These are phyloP conservation scores for Nemania serpens DNA, from an alignment of 2,329 filamentous ascomycete genomes.

Conservation along the genomic window DNA sequence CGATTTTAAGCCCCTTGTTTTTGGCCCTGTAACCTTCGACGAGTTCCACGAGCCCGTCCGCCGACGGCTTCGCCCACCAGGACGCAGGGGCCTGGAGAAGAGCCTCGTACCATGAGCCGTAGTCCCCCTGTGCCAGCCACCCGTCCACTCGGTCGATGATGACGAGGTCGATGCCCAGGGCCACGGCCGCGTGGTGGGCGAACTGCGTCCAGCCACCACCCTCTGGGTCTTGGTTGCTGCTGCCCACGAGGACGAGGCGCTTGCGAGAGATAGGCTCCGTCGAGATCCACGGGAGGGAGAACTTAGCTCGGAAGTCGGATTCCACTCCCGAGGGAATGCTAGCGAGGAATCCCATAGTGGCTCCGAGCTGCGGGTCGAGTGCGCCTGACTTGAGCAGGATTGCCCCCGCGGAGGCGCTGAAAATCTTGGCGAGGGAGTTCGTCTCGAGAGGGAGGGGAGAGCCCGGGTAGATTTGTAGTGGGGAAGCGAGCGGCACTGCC, in stretches of 20 bases:
- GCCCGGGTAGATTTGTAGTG: constrained; percentile 30
- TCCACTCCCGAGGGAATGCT: constrained; percentile 25
- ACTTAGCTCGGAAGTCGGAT: constrained; percentile 31
- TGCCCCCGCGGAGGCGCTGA: constrained; percentile 33
- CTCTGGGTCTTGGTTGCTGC: constrained; percentile 34
- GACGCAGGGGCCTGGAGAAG: constrained; percentile 29
- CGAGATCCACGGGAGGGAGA: constrained; percentile 33
- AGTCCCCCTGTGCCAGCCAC: constrained; percentile 34
- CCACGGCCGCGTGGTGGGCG: constrained; percentile 30
- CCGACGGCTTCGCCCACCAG: constrained; percentile 36
- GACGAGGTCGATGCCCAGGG: constrained; percentile 36
- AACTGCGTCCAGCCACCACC: constrained; percentile 36
- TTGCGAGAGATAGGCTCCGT: constrained; percentile 24
- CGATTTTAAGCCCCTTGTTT: constrained; percentile 24
- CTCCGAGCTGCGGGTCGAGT: background rate
- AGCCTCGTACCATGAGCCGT: constrained; percentile 33
- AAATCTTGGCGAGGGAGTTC: constrained; percentile 27
- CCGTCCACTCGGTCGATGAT: constrained; percentile 32
- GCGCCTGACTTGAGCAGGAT: constrained; percentile 23
- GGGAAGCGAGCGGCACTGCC: constrained; percentile 29
- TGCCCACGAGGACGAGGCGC: constrained; percentile 35
- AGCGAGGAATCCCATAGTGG: background rate
- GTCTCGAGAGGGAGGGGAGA: constrained; percentile 12
- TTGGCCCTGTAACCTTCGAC: constrained; percentile 26
- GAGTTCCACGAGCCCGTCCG: constrained; percentile 29